These are phyloP conservation scores for Metarhizium rileyi DNA, from an alignment of 2,329 filamentous ascomycete species.

Conservation along the genomic window DNA sequence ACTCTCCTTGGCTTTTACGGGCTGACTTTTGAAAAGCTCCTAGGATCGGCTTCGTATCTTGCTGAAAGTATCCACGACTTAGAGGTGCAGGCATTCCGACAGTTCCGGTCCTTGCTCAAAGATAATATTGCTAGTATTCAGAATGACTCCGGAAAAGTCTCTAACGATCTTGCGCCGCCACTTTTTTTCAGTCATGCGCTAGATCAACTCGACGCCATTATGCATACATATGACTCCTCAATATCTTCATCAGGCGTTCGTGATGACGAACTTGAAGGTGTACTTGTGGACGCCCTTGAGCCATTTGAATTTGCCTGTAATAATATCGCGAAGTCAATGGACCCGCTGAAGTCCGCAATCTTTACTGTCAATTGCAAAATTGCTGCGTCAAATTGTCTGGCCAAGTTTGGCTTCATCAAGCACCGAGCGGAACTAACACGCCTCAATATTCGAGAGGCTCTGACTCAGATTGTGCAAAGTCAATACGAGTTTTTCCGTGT, in stretches of 20 bases:
- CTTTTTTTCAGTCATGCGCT: constrained; percentile 74
- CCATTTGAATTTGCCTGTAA: constrained; percentile 74
- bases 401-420: constrained; percentile 53
- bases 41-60: constrained; percentile 60
- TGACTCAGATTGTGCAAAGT: constrained; percentile 49
- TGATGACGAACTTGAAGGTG: constrained; percentile 61
- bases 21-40: constrained; percentile 70
- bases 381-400: constrained; percentile 45
- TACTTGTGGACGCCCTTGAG: constrained; percentile 72
- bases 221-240: constrained; percentile 82
- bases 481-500: constrained; percentile 66
- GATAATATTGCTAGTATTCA: constrained; percentile 72
- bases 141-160: constrained; percentile 57
- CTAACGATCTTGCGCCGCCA: constrained; percentile 66
- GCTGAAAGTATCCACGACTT: constrained; percentile 59
- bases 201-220: constrained; percentile 65
- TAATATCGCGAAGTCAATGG: constrained; percentile 53
- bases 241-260: constrained; percentile 49
- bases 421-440: constrained; percentile 45
- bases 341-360: constrained; percentile 50
- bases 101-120: constrained; percentile 72
- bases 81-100: constrained; percentile 66
- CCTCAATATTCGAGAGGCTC: constrained; percentile 43
- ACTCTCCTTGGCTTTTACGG: constrained; percentile 87
- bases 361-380: constrained; percentile 66